A percentile compares a stretch with the other conserved stretches of the same genome.
Evolutionary conservation across 352 stramenopile genomes (phyloP).

Genomic region (Globisporangium viniferum): DNA sequence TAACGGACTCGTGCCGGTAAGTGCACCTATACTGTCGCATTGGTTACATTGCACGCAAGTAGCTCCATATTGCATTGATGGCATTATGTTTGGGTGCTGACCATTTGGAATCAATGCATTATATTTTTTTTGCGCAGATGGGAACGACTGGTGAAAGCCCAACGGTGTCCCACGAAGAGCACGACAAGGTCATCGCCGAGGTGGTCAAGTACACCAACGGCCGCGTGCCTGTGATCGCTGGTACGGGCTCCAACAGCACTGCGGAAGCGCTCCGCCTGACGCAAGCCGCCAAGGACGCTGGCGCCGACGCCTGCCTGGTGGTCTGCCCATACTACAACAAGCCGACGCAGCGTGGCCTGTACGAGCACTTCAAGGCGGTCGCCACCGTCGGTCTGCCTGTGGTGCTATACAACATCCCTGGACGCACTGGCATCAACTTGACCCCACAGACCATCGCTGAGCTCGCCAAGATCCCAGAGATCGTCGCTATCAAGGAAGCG

Average conservation of each 20-base stretch:
- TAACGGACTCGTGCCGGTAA: constrained; percentile 93
- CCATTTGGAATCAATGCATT: not conserved
- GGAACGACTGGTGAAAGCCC: constrained; percentile 97
- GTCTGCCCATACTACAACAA: constrained; percentile 99
- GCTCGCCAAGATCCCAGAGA: constrained; percentile 91
- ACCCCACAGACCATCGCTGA: constrained; percentile 92
- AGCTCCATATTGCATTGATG: no score
- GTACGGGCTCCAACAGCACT: constrained; percentile 95
- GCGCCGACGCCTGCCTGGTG: constrained; percentile 93
- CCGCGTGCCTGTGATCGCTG: constrained; percentile 93
- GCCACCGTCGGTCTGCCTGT: constrained; percentile 89
- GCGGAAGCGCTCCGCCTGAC: constrained; percentile 83
- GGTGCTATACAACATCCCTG: constrained; percentile 97
- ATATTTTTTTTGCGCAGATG: constrained; percentile 42
- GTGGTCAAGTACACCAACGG: constrained; percentile 78
- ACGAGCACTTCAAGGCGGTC: constrained; percentile 93
- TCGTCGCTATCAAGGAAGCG: constrained; percentile 98
- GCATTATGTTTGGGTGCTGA: no score
- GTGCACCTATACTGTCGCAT: constrained; percentile 11
- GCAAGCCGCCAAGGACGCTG: constrained; percentile 87
- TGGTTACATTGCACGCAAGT: no score
- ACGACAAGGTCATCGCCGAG: constrained; percentile 92
- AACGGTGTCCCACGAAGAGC: constrained; percentile 93
- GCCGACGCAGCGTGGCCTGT: constrained; percentile 94
- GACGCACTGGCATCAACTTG: constrained; percentile 95